Evolutionary conservation across 805 yeast species (phyloP).

Genomic region (Candida pini): DNA sequence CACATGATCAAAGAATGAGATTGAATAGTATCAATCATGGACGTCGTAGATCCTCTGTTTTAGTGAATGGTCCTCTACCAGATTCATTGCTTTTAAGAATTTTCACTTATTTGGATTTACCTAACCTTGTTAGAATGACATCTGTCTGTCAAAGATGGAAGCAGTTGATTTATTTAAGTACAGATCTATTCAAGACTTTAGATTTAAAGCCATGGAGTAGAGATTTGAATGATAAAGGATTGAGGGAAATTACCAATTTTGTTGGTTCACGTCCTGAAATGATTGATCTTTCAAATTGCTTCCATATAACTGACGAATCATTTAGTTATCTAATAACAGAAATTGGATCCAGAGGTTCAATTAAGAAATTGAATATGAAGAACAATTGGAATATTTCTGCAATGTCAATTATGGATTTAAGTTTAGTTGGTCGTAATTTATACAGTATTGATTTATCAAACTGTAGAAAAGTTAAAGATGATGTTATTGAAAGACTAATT

Average conservation of each 20-base stretch:
- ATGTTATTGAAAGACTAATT: slow-evolving; percentile 61
- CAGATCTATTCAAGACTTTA: slow-evolving; percentile 43
- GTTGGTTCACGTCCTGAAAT: slow-evolving; percentile 61
- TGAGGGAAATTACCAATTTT: slow-evolving; percentile 57
- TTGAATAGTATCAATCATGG: slow-evolving; percentile 38
- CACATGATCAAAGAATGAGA: slow-evolving; percentile 49
- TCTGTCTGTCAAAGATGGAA: slow-evolving; percentile 64
- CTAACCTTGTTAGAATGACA: slow-evolving; percentile 55
- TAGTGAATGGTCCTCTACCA: slow-evolving; percentile 54
- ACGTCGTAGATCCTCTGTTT: slow-evolving; percentile 49
- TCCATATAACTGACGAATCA: slow-evolving; percentile 72
- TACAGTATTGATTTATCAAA: slow-evolving; percentile 62
- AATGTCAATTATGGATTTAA: slow-evolving; percentile 75
- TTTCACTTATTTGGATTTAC: slow-evolving; percentile 48
- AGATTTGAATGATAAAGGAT: slow-evolving; percentile 49
- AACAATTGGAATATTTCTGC: slow-evolving; percentile 76
- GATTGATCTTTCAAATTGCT: slow-evolving; percentile 66
- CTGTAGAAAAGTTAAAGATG: slow-evolving; percentile 69
- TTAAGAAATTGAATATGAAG: slow-evolving; percentile 51
- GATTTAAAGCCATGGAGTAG: slow-evolving; percentile 63
- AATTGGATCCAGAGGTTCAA: slow-evolving; percentile 59
- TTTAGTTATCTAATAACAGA: slow-evolving; percentile 67
- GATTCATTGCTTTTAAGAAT: slow-evolving; percentile 51
- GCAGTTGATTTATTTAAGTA: slow-evolving; percentile 53
- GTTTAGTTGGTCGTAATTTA: slow-evolving; percentile 56